These are phyloP conservation scores for Candida quercuum DNA, from an alignment of 805 yeast genomes.

Conservation along the genomic window DNA sequence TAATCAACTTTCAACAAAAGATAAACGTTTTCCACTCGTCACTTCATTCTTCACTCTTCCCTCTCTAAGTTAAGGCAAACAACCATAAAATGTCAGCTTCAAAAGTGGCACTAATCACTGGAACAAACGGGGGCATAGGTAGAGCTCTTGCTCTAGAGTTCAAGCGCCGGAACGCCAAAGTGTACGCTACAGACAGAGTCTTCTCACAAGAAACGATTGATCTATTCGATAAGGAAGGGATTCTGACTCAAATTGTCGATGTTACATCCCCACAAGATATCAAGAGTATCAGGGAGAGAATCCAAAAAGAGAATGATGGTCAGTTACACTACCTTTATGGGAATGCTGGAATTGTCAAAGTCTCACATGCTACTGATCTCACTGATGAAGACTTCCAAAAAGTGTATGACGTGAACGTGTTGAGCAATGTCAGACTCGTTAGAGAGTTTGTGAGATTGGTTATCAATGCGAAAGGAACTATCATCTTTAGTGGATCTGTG, in stretches of 20 bases:
- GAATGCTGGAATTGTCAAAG: slow-evolving; percentile 32
- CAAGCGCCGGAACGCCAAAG: slow-evolving; percentile 33
- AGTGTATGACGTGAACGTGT: slow-evolving; percentile 30
- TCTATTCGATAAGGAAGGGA: slow-evolving; percentile 12
- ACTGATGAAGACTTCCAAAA: slow-evolving; percentile 23
- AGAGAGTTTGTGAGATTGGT: slow-evolving; percentile 30
- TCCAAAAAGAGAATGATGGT: slow-evolving; percentile 24
- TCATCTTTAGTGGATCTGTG: slow-evolving; percentile 36
- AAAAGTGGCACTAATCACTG: slow-evolving; percentile 51
- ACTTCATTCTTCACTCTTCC: too few species aligned
- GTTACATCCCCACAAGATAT: slow-evolving; percentile 30
- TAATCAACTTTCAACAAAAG: too few species aligned
- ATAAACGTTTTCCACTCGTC: too few species aligned
- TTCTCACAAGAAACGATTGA: slow-evolving; percentile 25
- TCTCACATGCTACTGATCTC: slow-evolving; percentile 30
- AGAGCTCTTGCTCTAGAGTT: slow-evolving; percentile 41
- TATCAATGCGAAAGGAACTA: slow-evolving; percentile 32
- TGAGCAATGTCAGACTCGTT: slow-evolving; percentile 35
- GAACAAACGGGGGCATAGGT: slow-evolving; percentile 60
- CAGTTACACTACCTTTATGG: slow-evolving; percentile 35
- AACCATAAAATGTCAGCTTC: slow-evolving; percentile 2
- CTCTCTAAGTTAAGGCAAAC: too few species aligned
- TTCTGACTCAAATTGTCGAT: slow-evolving; percentile 23
- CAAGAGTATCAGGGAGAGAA: slow-evolving; percentile 16
- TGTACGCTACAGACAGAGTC: slow-evolving; percentile 30